Evolutionary conservation across 164 flowering plant genomes (phyloP), one percentile per base, ranked within the genome.

Genomic region (Berberis vulgaris): DNA sequence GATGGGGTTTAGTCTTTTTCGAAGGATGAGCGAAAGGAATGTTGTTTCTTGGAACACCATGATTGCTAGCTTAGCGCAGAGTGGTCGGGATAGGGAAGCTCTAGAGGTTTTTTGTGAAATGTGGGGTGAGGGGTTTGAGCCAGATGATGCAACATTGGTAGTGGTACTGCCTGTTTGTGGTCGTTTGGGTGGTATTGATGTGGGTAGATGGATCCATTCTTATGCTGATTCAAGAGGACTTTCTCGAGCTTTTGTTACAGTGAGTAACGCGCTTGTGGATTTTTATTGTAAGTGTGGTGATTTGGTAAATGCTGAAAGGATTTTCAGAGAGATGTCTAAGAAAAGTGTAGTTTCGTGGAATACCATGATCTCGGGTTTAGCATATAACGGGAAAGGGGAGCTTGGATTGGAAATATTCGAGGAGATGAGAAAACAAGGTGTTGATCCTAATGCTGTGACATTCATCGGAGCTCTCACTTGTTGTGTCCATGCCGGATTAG

Each of bases 321-420:
- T 82, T 41, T 87, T 92, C 53, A 42, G 69, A 8, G 76, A 75
- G 45, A 87, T 89, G 82, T 79, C 83, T 49, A 54, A 49, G 9
- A 92, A 77, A 72, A 88, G 80, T 72, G 83, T 86, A 12, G 77
- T 89, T 66, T 80, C 97, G n/a, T 91, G 91, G 93, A 91, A 88
- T 65, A 52, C 83, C 7, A 69, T 88, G 83, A 85, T 88, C 11
- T 78, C 86, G 0, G 91, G 96, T n/a, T 54, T 83, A 67, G 88
- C 95, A 56, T 77, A 74, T 43, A 83, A 87, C 64, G 91, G 98
- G 8, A 73, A 76, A 26, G 91, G 87, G 26, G 79, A 78, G 49
- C 69, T 66, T 38, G 95, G 92, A 2, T 57, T 89, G 5, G 68
- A 72, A 2, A 62, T 87, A 73, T 87, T 82, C 45, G 87, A 86